Evolutionary conservation across 192 early-diverging fungal species (phyloP).

Genomic region (Rhizophlyctis rosea): DNA sequence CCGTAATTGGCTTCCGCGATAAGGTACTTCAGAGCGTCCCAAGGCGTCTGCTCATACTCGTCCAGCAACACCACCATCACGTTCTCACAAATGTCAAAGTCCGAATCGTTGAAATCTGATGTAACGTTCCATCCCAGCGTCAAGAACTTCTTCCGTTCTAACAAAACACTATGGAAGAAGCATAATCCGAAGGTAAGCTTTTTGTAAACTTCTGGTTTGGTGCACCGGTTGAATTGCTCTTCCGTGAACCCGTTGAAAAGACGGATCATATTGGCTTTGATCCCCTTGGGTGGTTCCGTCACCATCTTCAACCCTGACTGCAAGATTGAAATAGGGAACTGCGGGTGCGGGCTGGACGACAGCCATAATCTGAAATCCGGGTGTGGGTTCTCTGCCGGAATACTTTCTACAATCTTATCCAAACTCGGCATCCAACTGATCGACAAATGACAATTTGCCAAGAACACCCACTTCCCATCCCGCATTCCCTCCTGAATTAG

Average conservation of each 20-base stretch:
- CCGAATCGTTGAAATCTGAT: constrained; percentile 63
- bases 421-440: constrained; percentile 62
- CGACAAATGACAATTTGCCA: constrained; percentile 64
- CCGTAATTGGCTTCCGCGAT: constrained; percentile 67
- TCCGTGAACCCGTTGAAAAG: constrained; percentile 49
- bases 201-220: constrained; percentile 48
- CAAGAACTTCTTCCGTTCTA: constrained; percentile 62
- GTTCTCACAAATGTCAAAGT: constrained; percentile 64
- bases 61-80: constrained; percentile 54
- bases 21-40: constrained; percentile 63
- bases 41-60: constrained; percentile 56
- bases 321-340: constrained; percentile 64
- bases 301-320: constrained; percentile 60
- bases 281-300: constrained; percentile 60
- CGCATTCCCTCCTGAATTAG: constrained; percentile 59
- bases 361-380: constrained; percentile 59
- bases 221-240: constrained; percentile 43
- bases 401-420: constrained; percentile 58
- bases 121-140: constrained; percentile 63
- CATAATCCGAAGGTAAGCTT: constrained; percentile 55
- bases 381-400: constrained; percentile 53
- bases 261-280: constrained; percentile 54
- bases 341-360: constrained; percentile 59
- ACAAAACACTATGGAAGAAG: constrained; percentile 58
- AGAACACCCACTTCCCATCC: constrained; percentile 62